phyloP scores from a whole-genome alignment of 805 yeast genomes.

The Candida awuae region DNA sequence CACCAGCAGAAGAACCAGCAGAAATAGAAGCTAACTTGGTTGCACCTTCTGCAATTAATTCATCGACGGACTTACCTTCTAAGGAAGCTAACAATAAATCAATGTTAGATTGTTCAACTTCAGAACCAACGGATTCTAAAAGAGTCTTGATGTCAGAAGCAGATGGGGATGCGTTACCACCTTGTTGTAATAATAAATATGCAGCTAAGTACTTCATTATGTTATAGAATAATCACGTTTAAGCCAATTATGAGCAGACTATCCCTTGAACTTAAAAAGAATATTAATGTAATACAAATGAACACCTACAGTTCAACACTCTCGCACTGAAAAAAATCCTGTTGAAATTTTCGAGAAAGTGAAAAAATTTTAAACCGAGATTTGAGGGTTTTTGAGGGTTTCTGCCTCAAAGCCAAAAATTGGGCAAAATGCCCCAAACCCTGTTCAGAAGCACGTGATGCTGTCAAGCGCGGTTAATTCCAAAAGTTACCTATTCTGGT shows the following conservation, averaged over 20 bases:
- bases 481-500: too few species aligned
- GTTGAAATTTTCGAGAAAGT: too few species aligned
- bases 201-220: constrained; percentile 97
- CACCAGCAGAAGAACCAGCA: constrained; percentile 89
- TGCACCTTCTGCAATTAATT: constrained; percentile 90
- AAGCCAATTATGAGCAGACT: constrained; percentile 71
- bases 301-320: too few species aligned
- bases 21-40: constrained; percentile 96
- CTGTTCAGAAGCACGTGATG: background rate
- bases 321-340: too few species aligned
- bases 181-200: constrained; percentile 94
- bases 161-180: constrained; percentile 92
- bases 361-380: background rate
- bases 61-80: constrained; percentile 88
- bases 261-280: constrained; percentile 45
- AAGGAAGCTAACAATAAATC: constrained; percentile 72
- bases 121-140: constrained; percentile 92
- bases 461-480: constrained; percentile 1
- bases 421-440: too few species aligned
- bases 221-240: constrained; percentile 66
- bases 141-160: constrained; percentile 85
- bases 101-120: constrained; percentile 85
- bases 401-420: too few species aligned
- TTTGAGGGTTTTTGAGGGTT: background rate
- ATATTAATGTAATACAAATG: background rate